A percentile compares a stretch with the other conserved stretches of the same genome.
phyloP scores from a whole-genome alignment of 257 asterid species.

The Thymus mandschuricus region DNA sequence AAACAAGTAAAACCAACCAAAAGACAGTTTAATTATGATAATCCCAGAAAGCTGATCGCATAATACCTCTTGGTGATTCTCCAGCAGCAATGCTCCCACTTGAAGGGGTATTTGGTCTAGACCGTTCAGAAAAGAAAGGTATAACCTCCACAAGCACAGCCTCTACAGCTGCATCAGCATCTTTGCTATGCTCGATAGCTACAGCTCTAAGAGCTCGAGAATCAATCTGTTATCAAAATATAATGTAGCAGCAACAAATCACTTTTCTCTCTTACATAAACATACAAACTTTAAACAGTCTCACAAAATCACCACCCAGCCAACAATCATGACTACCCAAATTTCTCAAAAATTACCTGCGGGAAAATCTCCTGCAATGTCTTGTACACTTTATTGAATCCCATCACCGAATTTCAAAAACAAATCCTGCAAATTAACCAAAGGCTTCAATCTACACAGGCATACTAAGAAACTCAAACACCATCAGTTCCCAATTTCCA shows the following conservation, averaged over 20 bases:
- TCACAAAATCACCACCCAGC: constrained; percentile 4
- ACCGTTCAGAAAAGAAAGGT: constrained; percentile 58
- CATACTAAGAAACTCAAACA: constrained; percentile 8
- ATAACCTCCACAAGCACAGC: constrained; percentile 66
- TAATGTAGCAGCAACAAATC: background rate
- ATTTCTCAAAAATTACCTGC: constrained; percentile 40
- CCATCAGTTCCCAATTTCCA: background rate
- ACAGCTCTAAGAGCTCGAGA: constrained; percentile 75
- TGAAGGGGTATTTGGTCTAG: constrained; percentile 35
- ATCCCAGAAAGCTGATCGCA: constrained; percentile 3
- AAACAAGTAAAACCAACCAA: constrained; percentile 3
- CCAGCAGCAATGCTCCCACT: constrained; percentile 26
- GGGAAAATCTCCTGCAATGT: constrained; percentile 50
- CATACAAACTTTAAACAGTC: background rate
- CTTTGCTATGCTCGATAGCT: constrained; percentile 76
- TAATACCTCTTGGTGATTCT: constrained; percentile 50
- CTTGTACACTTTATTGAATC: constrained; percentile 40
- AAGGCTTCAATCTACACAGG: background rate
- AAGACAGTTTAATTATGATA: constrained; percentile 4
- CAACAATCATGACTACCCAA: constrained; percentile 1
- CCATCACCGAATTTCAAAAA: constrained; percentile 39
- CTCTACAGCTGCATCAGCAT: constrained; percentile 70
- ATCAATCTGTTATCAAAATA: constrained; percentile 60
- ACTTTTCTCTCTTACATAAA: background rate
- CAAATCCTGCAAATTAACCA: constrained; percentile 37